A percentile compares a stretch with the other conserved stretches of the same genome.
These are phyloP conservation scores for Metschnikowia matae DNA, from an alignment of 805 yeast genomes.

Conservation along the genomic window DNA sequence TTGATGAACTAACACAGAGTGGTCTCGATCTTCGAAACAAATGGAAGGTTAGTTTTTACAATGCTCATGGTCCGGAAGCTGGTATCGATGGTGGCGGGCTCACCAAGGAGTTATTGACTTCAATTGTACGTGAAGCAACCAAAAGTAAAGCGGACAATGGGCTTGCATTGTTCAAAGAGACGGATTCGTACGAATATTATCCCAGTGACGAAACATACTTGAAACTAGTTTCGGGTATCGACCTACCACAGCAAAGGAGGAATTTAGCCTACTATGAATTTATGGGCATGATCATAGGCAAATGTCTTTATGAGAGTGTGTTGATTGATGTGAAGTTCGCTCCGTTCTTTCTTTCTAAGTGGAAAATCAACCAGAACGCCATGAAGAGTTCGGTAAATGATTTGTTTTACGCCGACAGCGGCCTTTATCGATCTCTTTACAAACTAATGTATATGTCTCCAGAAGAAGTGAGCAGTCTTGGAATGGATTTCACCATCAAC, in stretches of 20 bases:
- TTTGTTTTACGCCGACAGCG: constrained; percentile 63
- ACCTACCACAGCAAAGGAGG: constrained; percentile 24
- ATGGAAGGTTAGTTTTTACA: constrained; percentile 62
- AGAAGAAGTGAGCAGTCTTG: constrained; percentile 54
- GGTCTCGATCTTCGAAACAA: constrained; percentile 57
- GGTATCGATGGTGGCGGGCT: constrained; percentile 98
- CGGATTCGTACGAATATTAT: constrained; percentile 56
- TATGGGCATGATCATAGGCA: constrained; percentile 81
- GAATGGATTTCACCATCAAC: constrained; percentile 61
- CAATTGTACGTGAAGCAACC: constrained; percentile 68
- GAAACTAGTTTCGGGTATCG: constrained; percentile 28
- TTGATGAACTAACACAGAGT: constrained; percentile 45
- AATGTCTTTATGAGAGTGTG: constrained; percentile 80
- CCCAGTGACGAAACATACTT: constrained; percentile 61
- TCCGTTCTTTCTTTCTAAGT: constrained; percentile 71
- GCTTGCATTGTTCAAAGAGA: constrained; percentile 37
- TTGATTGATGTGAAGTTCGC: constrained; percentile 82
- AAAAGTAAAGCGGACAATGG: constrained; percentile 23
- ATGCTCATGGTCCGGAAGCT: constrained; percentile 72
- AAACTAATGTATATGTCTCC: constrained; percentile 55
- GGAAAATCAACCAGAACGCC: constrained; percentile 43
- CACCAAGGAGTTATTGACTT: constrained; percentile 83
- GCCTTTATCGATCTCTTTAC: constrained; percentile 59
- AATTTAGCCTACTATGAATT: constrained; percentile 45
- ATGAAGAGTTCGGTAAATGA: constrained; percentile 72